phyloP scores from a whole-genome alignment of 2,329 filamentous ascomycete genomes.

The Xylariaceae sp. region DNA sequence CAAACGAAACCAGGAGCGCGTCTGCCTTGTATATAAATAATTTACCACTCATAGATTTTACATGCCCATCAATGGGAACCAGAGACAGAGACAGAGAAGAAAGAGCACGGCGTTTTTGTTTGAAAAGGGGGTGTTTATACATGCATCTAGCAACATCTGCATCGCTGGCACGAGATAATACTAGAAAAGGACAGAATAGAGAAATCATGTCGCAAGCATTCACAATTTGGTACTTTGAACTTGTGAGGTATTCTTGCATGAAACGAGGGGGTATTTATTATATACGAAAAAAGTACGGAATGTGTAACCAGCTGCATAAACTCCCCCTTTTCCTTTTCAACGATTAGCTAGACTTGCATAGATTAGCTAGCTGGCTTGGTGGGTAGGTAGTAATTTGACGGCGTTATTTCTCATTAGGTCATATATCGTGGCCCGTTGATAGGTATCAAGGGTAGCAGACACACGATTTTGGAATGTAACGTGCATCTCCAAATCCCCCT shows the following conservation, averaged over 20 bases:
- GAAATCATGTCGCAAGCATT: not conserved
- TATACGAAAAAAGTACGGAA: not conserved
- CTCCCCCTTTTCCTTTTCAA: too few relatives aligned
- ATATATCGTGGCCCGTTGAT: not conserved
- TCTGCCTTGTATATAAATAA: not conserved
- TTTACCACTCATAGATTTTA: constrained; percentile 2
- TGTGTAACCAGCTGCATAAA: too few relatives aligned
- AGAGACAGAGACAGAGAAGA: not conserved
- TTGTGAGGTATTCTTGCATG: not conserved
- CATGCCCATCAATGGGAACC: not conserved
- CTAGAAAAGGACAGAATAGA: not conserved
- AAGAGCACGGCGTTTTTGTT: too few relatives aligned
- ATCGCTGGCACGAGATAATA: not conserved
- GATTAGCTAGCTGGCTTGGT: not conserved
- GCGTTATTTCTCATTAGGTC: too few relatives aligned
- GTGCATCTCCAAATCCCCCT: not conserved
- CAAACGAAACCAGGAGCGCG: not conserved
- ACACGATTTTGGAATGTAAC: not conserved
- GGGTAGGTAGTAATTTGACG: too few relatives aligned
- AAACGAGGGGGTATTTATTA: not conserved
- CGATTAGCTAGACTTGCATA: not conserved
- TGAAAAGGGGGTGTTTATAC: not conserved
- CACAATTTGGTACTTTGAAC: not conserved
- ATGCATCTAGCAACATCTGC: not conserved
- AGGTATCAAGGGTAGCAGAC: not conserved